Percentiles rank a stretch among this genome's conserved stretches.
Evolutionary conservation across 73 alveolate species (phyloP).

Genomic region (Symbiodinium pilosum): DNA sequence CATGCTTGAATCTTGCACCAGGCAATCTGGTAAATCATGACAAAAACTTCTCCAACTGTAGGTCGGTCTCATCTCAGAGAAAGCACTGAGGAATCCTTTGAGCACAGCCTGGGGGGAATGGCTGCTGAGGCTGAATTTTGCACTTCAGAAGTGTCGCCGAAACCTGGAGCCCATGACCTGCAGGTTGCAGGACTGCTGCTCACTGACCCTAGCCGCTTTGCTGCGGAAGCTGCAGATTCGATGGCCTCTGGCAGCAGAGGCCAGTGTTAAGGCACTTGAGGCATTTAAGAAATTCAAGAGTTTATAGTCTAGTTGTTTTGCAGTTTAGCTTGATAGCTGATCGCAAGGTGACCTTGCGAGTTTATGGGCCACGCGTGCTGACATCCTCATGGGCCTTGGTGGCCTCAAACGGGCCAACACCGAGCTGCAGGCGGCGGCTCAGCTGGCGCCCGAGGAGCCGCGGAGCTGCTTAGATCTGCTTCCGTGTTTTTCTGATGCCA

Average conservation of each 20-base stretch:
- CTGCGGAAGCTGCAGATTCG: not conserved
- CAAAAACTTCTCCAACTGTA: too few relatives aligned
- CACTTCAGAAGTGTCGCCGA: too few relatives aligned
- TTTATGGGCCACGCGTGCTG: slow-evolving; percentile 85
- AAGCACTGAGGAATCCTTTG: not conserved
- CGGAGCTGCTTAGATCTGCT: too few relatives aligned
- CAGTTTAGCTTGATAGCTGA: too few relatives aligned
- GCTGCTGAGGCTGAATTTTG: not conserved
- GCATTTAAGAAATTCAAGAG: not conserved
- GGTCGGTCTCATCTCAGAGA: too few relatives aligned
- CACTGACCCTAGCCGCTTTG: slow-evolving; percentile 66
- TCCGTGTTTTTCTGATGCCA: too few relatives aligned
- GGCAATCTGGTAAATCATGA: too few relatives aligned
- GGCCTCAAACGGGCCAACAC: slow-evolving; percentile 34
- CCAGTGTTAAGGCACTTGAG: not conserved
- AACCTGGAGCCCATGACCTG: too few relatives aligned
- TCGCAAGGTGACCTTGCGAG: slow-evolving; percentile 23
- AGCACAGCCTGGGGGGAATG: not conserved
- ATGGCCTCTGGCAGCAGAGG: not conserved
- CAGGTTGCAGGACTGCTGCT: slow-evolving; percentile 33
- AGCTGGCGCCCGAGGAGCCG: slow-evolving; percentile 66
- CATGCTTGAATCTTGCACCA: too few relatives aligned
- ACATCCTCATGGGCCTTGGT: slow-evolving; percentile 68
- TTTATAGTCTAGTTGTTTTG: not conserved
- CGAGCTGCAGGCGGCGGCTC: slow-evolving; percentile 60